These are phyloP conservation scores for Leishmania tarentolae DNA, from an alignment of 208 protist species.

Conservation along the genomic window DNA sequence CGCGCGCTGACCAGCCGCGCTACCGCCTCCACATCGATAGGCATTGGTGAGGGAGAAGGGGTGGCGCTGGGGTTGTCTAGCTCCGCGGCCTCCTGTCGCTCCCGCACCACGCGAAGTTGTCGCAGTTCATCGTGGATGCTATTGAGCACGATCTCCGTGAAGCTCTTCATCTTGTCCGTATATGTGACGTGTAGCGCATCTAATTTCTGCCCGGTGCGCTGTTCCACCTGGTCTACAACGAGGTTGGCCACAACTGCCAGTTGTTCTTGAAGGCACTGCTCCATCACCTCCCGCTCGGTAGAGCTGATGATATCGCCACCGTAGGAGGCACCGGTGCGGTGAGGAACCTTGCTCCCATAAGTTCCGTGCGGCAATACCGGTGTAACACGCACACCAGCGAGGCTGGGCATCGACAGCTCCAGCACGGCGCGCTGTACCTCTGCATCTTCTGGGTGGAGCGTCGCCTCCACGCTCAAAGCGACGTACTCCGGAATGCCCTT, in stretches of 20 bases:
- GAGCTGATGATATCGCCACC: conserved; percentile 13
- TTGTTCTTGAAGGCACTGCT: conserved; percentile 54
- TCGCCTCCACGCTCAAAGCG: conserved; percentile 55
- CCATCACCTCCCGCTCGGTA: conserved; percentile 44
- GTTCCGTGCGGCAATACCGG: conserved; percentile 25
- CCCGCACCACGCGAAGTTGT: conserved; percentile 19
- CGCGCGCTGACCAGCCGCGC: conserved; percentile 26
- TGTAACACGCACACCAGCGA: conserved; percentile 51
- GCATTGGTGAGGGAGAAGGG: not conserved
- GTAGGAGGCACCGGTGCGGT: not conserved
- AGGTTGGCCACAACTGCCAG: conserved; percentile 68
- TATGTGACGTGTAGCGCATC: conserved; percentile 40
- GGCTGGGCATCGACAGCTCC: conserved; percentile 51
- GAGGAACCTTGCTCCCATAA: conserved; percentile 13
- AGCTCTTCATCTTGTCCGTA: conserved; percentile 30
- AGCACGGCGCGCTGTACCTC: conserved; percentile 72
- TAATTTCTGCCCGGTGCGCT: conserved; percentile 39
- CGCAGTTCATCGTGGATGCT: conserved; percentile 53
- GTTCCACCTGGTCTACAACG: conserved; percentile 43
- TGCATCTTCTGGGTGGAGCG: conserved; percentile 73
- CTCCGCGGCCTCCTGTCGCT: not conserved
- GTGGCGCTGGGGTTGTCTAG: not conserved
- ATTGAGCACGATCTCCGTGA: conserved; percentile 54
- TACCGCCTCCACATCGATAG: conserved; percentile 27
- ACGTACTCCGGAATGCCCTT: conserved; percentile 47